phyloP scores from a whole-genome alignment of 2,329 filamentous ascomycete genomes.

The Grosmannia huntii region DNA sequence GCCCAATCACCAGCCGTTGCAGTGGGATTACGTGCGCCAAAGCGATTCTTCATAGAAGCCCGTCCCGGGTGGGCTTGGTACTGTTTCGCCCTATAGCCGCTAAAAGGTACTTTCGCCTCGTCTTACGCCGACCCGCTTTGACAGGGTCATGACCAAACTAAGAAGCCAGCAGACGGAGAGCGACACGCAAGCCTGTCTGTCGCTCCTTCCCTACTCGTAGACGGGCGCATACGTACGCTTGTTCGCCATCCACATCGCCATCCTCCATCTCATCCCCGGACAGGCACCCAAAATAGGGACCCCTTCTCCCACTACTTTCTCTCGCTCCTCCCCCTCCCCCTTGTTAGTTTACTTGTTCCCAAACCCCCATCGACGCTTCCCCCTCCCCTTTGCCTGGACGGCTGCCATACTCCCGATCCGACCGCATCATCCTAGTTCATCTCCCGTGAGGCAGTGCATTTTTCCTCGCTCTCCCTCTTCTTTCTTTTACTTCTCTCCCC shows the following conservation, averaged over 20 bases:
- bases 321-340: not conserved
- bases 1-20: constrained; percentile 1
- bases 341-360: not conserved
- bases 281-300: not conserved
- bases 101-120: not conserved
- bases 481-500: not conserved
- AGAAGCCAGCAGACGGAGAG: not conserved
- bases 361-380: not conserved
- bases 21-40: constrained; percentile 5
- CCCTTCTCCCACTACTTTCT: not conserved
- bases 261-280: not conserved
- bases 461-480: not conserved
- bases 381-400: not conserved
- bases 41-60: not conserved
- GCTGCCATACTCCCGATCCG: not conserved
- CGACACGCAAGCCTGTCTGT: constrained; percentile 12
- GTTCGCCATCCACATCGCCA: constrained; percentile 11
- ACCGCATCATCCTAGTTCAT: not conserved
- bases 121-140: not conserved
- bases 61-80: not conserved
- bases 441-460: not conserved
- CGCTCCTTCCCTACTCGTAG: constrained; percentile 9
- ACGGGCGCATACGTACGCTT: constrained; percentile 13
- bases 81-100: not conserved
- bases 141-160: not conserved